These are phyloP conservation scores for Salix purpurea DNA, from an alignment of 345 rosid species.

Conservation along the genomic window DNA sequence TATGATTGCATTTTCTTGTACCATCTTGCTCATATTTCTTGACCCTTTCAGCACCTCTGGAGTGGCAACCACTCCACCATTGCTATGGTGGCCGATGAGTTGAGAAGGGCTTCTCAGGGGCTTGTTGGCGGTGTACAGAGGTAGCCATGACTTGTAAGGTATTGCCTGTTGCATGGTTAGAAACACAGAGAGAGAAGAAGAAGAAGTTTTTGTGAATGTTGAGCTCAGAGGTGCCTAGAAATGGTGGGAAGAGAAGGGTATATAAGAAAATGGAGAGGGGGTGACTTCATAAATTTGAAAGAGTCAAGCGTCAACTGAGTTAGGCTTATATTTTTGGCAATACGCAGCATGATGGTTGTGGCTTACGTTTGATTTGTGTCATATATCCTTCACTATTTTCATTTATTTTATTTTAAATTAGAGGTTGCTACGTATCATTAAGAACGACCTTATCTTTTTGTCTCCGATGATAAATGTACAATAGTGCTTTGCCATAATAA, in stretches of 20 bases:
- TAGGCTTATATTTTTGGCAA: background rate
- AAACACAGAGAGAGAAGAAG: background rate
- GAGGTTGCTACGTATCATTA: background rate
- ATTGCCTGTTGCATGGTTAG: conserved; percentile 56
- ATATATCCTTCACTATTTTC: background rate
- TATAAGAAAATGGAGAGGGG: background rate
- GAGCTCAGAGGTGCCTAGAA: background rate
- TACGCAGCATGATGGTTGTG: background rate
- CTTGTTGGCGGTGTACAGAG: conserved; percentile 7
- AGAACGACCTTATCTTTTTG: background rate
- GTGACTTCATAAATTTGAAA: background rate
- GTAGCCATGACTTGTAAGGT: conserved; percentile 34
- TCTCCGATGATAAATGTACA: background rate
- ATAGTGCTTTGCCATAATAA: too few relatives aligned
- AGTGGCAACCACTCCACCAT: background rate
- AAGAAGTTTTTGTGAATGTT: background rate
- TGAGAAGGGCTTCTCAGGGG: background rate
- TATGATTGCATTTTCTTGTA: conserved; percentile 72
- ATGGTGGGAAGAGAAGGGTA: background rate
- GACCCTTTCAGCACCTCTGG: conserved; percentile 6
- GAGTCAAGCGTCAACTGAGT: conserved; percentile 9
- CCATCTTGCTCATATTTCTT: conserved; percentile 27
- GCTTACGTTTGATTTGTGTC: conserved; percentile 10
- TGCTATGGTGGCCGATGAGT: background rate
- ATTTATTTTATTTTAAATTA: background rate